Base-by-base conservation (phyloP, 2,329 filamentous ascomycete species). In the Mycosphaerella arachidis region DNA sequence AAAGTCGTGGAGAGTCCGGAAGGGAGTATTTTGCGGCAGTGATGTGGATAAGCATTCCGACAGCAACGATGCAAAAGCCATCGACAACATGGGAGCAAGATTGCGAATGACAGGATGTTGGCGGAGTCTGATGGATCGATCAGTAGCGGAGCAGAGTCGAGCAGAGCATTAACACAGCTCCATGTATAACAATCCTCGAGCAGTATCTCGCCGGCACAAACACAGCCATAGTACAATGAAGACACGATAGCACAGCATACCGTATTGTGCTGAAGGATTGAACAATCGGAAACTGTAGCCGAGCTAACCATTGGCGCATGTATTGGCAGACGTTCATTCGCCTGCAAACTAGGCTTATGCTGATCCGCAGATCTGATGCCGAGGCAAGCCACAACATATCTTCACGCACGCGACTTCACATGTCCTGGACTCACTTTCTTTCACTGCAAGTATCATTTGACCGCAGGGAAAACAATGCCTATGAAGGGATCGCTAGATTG, bases 1-100 rank as follows among this genome's bases (percentile, higher is more conserved):
- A 69, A 66, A 56, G 66, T 66, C 18, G 65, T 55, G 20, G 12
- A 40, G 48, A 46, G n/a, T 52, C 50, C 50, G 9, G 50, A 52
- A 29, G 50, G 50, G 50, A 35, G 50, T 31, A 52, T 52, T 31
- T 52, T 52, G 16, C 18, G 46, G 29, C 46, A 29, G 46, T 50
- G 40, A 43, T 43, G 13, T 6, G 18, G 13, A 18, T 6, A 4
- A 35, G 31, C 12, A 35, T 9, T 24, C 31, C 8, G 5, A 12
- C 12, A 35, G 31, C 12, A 35, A 35, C 12, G 31, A 9, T 12
- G 31, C 31, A 35, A 12, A 35, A 35, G 5, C 31, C 31, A 35
- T 24, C 2, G 24, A 24, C 24, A 24, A 24, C 24, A 24, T 24
- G 24, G 24, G 24, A 24, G 24, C 24, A 24, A 24, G 24, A 24